Conservation (phyloP, 2,329 filamentous ascomycete genomes). For the Trichoderma breve region DNA sequence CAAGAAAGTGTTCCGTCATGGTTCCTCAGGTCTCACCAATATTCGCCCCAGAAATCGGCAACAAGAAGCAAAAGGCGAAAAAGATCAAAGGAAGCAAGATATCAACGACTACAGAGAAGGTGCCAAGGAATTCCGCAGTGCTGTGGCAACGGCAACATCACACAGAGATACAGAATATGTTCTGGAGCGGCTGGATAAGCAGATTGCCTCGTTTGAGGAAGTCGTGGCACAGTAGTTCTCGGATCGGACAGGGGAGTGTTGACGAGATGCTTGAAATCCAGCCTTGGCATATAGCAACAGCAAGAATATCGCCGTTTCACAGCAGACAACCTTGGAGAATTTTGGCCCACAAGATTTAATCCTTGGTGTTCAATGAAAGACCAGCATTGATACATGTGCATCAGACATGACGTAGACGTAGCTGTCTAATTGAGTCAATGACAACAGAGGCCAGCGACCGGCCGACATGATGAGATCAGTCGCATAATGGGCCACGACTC, state of each 20-base stretch:
- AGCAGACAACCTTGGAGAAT: background rate
- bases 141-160: slow-evolving; percentile 2
- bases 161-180: slow-evolving; percentile 2
- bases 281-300: background rate
- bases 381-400: background rate
- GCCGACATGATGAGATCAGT: background rate
- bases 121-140: background rate
- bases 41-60: background rate
- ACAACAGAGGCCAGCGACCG: background rate
- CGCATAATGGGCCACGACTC: background rate
- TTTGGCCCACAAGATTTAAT: background rate
- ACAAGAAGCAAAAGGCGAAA: background rate
- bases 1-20: background rate
- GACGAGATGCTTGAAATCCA: background rate
- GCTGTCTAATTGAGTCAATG: background rate
- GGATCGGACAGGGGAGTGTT: too few relatives aligned
- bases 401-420: background rate
- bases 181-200: background rate
- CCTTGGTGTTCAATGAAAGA: background rate
- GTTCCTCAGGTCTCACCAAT: background rate
- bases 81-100: background rate
- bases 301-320: background rate
- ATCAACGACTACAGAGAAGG: background rate
- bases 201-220: background rate
- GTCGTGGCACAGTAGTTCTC: background rate